Percentiles rank a stretch among this genome's conserved stretches.
Conservation (phyloP, 1,139 yeast species). For the Diutina ranongensis region DNA sequence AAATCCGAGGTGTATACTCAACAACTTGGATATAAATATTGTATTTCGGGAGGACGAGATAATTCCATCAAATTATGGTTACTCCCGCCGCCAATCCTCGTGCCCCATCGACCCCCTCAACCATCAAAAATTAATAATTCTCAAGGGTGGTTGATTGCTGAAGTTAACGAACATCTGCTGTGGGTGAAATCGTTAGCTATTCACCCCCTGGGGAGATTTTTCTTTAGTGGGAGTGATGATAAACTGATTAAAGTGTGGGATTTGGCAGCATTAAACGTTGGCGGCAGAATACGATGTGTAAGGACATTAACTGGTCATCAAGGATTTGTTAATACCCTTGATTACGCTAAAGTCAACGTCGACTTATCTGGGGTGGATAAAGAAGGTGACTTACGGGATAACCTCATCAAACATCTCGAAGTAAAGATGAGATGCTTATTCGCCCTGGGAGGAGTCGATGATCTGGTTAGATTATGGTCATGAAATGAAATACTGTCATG, state of each 20-base stretch:
- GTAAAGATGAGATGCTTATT: not conserved
- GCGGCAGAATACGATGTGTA: slow-evolving; percentile 33
- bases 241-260: slow-evolving; percentile 75
- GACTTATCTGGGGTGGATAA: slow-evolving; percentile 10
- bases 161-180: slow-evolving; percentile 64
- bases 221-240: slow-evolving; percentile 75
- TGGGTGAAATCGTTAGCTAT: slow-evolving; percentile 69
- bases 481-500: not conserved
- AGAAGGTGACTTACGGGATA: slow-evolving; percentile 9
- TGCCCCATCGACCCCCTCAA: slow-evolving; percentile 44
- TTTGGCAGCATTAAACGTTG: slow-evolving; percentile 33
- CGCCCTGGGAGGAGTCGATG: not conserved
- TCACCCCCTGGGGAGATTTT: slow-evolving; percentile 66
- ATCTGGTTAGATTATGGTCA: not conserved
- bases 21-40: slow-evolving; percentile 47
- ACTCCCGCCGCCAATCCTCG: slow-evolving; percentile 46
- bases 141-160: slow-evolving; percentile 47
- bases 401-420: not conserved
- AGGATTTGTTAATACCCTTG: slow-evolving; percentile 58
- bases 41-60: slow-evolving; percentile 78
- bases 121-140: slow-evolving; percentile 42
- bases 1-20: slow-evolving; percentile 19
- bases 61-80: slow-evolving; percentile 69
- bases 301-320: slow-evolving; percentile 53
- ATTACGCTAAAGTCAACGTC: slow-evolving; percentile 40